Evolutionary conservation across 208 protist species (phyloP).

Genomic region (Acanthamoeba healyi): DNA sequence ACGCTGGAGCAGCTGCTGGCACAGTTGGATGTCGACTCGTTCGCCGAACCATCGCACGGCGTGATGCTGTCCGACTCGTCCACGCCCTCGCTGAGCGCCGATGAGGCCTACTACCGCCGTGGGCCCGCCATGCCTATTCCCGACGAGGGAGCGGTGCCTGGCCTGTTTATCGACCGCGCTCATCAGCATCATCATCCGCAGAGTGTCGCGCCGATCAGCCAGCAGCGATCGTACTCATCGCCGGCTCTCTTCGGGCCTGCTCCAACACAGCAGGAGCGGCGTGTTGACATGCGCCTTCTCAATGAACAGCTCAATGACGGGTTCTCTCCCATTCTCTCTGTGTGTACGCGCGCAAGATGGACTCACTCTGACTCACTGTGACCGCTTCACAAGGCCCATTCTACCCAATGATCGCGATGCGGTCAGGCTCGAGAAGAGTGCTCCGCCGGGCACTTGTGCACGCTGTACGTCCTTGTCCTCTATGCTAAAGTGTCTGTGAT

Average conservation of each 20-base stretch:
- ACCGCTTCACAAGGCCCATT: background rate
- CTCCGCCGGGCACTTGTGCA: background rate
- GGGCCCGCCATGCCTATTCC: background rate
- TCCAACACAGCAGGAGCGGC: background rate
- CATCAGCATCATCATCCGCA: background rate
- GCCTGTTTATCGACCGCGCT: background rate
- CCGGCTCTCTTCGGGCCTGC: background rate
- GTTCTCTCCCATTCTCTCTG: background rate
- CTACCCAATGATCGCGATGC: background rate
- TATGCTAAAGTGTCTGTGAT: background rate
- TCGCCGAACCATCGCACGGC: background rate
- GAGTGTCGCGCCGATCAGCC: background rate
- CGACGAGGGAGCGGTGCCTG: background rate
- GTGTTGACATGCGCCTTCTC: background rate
- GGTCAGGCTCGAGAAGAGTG: background rate
- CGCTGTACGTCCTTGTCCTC: background rate
- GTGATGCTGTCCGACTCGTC: too few relatives aligned
- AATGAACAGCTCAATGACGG: constrained; percentile 22
- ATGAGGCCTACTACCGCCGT: background rate
- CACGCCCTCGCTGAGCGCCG: background rate
- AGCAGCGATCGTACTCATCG: background rate
- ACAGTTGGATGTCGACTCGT: background rate
- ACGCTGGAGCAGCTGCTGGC: constrained; percentile 21
- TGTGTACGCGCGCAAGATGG: background rate
- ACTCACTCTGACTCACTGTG: background rate